Evolutionary conservation across 129 eudicot genomes (phyloP).

Genomic region (Gnaphalium uliginosum): DNA sequence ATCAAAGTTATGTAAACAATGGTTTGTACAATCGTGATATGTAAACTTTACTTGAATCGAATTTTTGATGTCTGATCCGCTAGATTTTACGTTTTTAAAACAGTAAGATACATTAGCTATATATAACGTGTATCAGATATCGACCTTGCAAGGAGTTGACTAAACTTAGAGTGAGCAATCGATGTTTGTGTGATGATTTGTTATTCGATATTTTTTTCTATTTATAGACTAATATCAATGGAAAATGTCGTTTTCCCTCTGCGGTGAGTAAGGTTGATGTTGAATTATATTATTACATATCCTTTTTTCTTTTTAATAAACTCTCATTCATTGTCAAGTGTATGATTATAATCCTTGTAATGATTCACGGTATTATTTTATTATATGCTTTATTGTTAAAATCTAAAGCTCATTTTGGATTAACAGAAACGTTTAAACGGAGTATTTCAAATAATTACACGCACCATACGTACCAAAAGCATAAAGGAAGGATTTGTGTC

Average conservation of each 20-base stretch:
- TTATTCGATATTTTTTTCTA: neutral
- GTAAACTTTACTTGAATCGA: neutral
- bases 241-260: conserved; percentile 15
- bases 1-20: neutral
- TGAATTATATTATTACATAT: neutral
- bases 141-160: conserved; percentile 5
- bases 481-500: too few relatives aligned
- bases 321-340: neutral
- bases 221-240: conserved; percentile 6
- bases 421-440: too few relatives aligned
- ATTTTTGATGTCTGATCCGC: neutral
- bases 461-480: too few relatives aligned
- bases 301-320: neutral
- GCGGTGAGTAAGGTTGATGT: neutral
- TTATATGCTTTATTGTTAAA: neutral
- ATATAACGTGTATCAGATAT: neutral
- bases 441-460: too few relatives aligned
- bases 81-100: neutral
- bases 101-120: neutral
- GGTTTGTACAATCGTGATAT: neutral
- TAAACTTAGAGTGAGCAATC: neutral
- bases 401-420: neutral
- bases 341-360: neutral
- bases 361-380: neutral
- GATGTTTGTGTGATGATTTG: conserved; percentile 22